A percentile compares a stretch with the other conserved stretches of the same genome.
These are phyloP conservation scores for Barnettozyma populi DNA, from an alignment of 805 yeast genomes.

Conservation along the genomic window DNA sequence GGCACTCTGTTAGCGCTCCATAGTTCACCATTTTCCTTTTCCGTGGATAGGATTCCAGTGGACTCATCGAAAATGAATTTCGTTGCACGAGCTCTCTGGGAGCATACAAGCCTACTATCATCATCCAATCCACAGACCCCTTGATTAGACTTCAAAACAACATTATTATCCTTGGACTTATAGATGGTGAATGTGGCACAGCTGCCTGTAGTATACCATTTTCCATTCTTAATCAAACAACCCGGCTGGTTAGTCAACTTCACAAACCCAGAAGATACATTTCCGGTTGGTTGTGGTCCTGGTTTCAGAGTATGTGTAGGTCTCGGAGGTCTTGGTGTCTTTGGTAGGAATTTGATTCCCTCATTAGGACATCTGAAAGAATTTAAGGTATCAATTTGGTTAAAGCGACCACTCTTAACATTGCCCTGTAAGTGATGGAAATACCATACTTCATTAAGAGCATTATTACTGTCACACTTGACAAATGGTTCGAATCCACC, in stretches of 20 bases:
- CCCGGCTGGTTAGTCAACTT: constrained; percentile 51
- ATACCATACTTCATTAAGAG: constrained; percentile 59
- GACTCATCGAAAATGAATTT: constrained; percentile 6
- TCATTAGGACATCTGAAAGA: constrained; percentile 59
- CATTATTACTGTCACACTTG: constrained; percentile 50
- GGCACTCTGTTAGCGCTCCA: constrained; percentile 13
- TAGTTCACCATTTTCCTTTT: background rate
- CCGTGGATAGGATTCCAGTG: constrained; percentile 1
- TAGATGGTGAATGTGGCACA: constrained; percentile 70
- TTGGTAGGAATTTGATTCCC: constrained; percentile 63
- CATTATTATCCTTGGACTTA: constrained; percentile 33
- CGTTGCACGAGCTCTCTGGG: constrained; percentile 1
- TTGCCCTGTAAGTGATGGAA: constrained; percentile 74
- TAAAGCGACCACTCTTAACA: constrained; percentile 56
- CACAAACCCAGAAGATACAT: constrained; percentile 40
- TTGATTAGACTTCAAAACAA: constrained; percentile 53
- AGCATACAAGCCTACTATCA: constrained; percentile 12
- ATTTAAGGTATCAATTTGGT: constrained; percentile 53
- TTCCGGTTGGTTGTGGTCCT: constrained; percentile 28
- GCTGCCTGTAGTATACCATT: constrained; percentile 75
- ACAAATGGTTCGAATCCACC: constrained; percentile 51
- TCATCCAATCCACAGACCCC: constrained; percentile 62
- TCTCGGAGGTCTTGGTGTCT: constrained; percentile 18
- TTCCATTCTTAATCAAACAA: constrained; percentile 80
- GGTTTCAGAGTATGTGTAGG: constrained; percentile 21